Conservation (phyloP, 2,329 filamentous ascomycete species). For the Fusarium irregulare region DNA sequence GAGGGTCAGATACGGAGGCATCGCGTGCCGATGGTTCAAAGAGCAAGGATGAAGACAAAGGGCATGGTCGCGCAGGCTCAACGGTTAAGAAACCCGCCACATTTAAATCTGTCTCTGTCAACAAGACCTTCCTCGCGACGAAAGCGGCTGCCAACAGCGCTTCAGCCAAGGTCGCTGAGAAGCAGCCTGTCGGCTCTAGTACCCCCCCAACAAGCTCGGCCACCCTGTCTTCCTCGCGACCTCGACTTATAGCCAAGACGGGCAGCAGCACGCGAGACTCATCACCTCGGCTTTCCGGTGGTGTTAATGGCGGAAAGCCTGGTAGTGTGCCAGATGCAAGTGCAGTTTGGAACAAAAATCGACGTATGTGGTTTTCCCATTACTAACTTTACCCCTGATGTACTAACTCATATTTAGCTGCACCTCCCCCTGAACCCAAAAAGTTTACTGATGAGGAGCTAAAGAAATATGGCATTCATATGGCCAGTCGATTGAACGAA, state of each 20-base stretch:
- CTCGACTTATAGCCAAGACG: slow-evolving; percentile 80
- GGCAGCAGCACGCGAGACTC: slow-evolving; percentile 70
- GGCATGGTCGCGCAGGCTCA: slow-evolving; percentile 68
- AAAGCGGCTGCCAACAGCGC: slow-evolving; percentile 65
- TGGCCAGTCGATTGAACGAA: slow-evolving; percentile 80
- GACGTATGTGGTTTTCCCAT: slow-evolving; percentile 67
- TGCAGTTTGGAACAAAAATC: slow-evolving; percentile 90
- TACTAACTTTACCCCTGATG: slow-evolving; percentile 3
- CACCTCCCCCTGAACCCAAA: slow-evolving; percentile 76
- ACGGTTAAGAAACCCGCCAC: slow-evolving; percentile 78
- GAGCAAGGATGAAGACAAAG: slow-evolving; percentile 66
- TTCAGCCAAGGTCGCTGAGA: slow-evolving; percentile 63
- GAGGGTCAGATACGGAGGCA: slow-evolving; percentile 81
- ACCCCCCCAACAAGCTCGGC: slow-evolving; percentile 60
- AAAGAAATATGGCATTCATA: slow-evolving; percentile 86
- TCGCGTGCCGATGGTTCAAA: slow-evolving; percentile 68
- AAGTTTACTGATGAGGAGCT: slow-evolving; percentile 89
- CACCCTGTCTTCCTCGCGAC: slow-evolving; percentile 67
- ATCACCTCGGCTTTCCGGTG: slow-evolving; percentile 55
- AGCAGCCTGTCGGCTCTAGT: slow-evolving; percentile 60
- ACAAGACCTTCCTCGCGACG: slow-evolving; percentile 83
- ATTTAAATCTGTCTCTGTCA: slow-evolving; percentile 88
- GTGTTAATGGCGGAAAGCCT: slow-evolving; percentile 68
- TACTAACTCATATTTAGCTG: slow-evolving; percentile 57
- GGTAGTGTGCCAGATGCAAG: slow-evolving; percentile 74